phyloP scores from a whole-genome alignment of 2,329 filamentous ascomycete species.

The Cytospora paraplurivora region DNA sequence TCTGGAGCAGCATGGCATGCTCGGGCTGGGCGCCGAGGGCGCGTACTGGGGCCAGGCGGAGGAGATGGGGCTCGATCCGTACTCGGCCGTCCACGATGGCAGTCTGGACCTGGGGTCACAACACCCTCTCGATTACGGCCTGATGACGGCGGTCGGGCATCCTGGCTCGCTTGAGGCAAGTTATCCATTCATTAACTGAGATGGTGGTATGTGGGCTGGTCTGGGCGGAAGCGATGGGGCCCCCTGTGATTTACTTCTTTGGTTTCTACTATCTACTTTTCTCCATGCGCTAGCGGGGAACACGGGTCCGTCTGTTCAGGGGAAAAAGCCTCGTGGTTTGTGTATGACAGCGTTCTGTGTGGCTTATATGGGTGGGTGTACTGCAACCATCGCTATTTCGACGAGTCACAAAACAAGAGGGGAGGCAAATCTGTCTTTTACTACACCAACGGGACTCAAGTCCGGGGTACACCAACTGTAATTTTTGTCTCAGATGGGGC shows the following conservation, averaged over 20 bases:
- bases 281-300: conserved; percentile 17
- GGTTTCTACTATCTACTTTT: conserved; percentile 9
- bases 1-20: conserved; percentile 52
- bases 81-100: conserved; percentile 37
- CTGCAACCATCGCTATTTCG: conserved; percentile 14
- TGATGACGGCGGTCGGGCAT: conserved; percentile 40
- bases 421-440: conserved; percentile 19
- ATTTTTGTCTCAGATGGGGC: conserved; percentile 14
- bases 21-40: conserved; percentile 57
- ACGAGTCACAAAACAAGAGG: conserved; percentile 19
- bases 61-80: conserved; percentile 33
- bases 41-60: conserved; percentile 55
- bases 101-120: conserved; percentile 36
- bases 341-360: conserved; percentile 12
- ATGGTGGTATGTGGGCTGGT: background rate
- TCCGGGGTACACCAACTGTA: conserved; percentile 20
- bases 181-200: conserved; percentile 48
- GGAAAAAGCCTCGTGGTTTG: conserved; percentile 12
- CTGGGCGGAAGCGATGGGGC: conserved; percentile 3
- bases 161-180: conserved; percentile 39
- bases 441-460: conserved; percentile 25
- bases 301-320: background rate
- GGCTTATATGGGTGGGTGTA: conserved; percentile 4
- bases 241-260: conserved; percentile 10
- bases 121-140: conserved; percentile 40